Evolutionary conservation across 345 rosid genomes (phyloP), one percentile per base, ranked within the genome.

Genomic region (Eucalyptus cloeziana): DNA sequence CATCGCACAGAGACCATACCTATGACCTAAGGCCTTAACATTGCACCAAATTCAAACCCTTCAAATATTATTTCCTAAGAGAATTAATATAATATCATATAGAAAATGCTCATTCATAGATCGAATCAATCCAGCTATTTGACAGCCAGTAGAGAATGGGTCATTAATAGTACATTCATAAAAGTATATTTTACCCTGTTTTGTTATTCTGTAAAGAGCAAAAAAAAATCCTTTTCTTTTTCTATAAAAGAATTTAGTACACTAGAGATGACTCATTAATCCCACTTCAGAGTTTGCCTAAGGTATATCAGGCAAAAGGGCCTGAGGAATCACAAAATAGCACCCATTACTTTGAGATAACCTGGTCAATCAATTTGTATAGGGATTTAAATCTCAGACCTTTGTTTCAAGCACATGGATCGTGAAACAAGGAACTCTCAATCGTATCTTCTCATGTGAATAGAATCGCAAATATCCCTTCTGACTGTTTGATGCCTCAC

Each of bases 331-430:
- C n/a, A 50, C 45, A 45, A 45, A 87, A 88, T 62, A 31, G 54
- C 47, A 64, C 13, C 67, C 11, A 13, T 58, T 44, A 14, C 22
- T 45, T 71, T 37, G 76, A 60, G 64, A 87, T 87, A n/a, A 52
- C 37, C 64, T 43, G 62, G 51, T 30, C 49, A 85, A 67, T 56
- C 80, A 86, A 86, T 50, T 17, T 7, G 31, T 43, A 54, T 64
- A 11, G 88, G 49, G 88, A 44, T 91, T 71, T 92, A 94, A 91
- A 90, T 96, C 97, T 93, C 92, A 92, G 91, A 95, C 96, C 91
- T 83, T 94, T 88, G 91, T 91, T 93, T 96, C 99, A 90, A 95
- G 97, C 69, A 97, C 91, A 91, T 94, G 97, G 88, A 94, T 89
- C 56, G 94, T 94, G 93, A 96, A 92, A 88, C 92, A 94, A 88